A percentile compares a stretch with the other conserved stretches of the same genome.
Conservation (phyloP, 177 flowering plant species). For the Vitis hybrid region DNA sequence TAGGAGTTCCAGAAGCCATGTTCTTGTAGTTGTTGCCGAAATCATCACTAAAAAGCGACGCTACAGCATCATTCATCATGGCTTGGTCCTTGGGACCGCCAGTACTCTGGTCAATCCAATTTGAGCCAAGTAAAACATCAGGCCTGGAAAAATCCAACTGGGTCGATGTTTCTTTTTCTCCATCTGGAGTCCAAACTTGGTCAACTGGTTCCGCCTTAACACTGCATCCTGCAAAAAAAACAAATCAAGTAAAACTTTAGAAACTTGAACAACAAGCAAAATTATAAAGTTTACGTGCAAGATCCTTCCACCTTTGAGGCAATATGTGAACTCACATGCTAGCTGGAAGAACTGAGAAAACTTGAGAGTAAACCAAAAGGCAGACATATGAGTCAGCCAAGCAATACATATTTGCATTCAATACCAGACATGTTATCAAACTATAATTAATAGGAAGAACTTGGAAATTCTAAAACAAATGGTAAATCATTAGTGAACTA, state of each 20-base stretch:
- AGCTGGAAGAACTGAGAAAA: neutral
- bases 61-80: slow-evolving; percentile 36
- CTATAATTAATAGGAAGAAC: neutral
- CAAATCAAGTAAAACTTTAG: neutral
- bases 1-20: slow-evolving; percentile 21
- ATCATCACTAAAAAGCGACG: slow-evolving; percentile 45
- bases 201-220: slow-evolving; percentile 53
- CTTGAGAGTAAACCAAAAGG: neutral
- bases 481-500: neutral
- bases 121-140: slow-evolving; percentile 46
- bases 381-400: neutral
- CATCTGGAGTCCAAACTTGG: slow-evolving; percentile 19
- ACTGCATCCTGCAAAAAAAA: slow-evolving; percentile 34
- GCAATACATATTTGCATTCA: neutral
- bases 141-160: slow-evolving; percentile 35
- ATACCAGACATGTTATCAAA: neutral
- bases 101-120: slow-evolving; percentile 38
- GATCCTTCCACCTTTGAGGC: neutral
- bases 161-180: slow-evolving; percentile 21
- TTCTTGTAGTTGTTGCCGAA: slow-evolving; percentile 33
- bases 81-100: slow-evolving; percentile 32
- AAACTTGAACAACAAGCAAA: neutral
- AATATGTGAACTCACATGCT: too few relatives aligned
- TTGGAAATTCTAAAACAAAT: neutral
- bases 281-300: neutral